phyloP scores from a whole-genome alignment of 768 basidiomycete species.

The Mycena rebaudengoi region DNA sequence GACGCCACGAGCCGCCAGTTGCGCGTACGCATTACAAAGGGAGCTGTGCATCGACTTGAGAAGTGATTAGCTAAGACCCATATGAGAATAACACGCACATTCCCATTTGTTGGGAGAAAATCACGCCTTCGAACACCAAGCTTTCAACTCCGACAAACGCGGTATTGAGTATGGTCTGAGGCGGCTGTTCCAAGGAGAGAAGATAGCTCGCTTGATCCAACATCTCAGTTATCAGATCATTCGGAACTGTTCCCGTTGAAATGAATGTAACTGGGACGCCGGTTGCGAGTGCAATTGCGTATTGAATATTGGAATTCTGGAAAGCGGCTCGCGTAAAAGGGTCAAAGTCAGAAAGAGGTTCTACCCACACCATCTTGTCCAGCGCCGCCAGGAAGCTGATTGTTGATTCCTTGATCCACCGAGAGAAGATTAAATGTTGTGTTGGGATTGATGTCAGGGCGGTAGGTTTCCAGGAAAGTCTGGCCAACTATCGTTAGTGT shows the following conservation, averaged over 20 bases:
- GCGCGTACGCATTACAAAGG: constrained; percentile 5
- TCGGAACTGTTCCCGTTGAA: not conserved
- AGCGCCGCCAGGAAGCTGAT: constrained; percentile 1
- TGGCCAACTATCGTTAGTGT: too few species aligned
- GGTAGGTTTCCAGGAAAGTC: constrained; percentile 3
- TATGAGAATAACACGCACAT: constrained; percentile 1
- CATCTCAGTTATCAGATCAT: not conserved
- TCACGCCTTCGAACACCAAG: not conserved
- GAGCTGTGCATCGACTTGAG: too few species aligned
- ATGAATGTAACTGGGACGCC: constrained; percentile 3
- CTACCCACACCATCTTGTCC: constrained; percentile 1
- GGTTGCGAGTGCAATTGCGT: not conserved
- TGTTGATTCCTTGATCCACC: not conserved
- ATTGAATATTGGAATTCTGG: not conserved
- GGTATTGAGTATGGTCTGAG: constrained; percentile 1
- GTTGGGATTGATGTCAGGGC: constrained; percentile 3
- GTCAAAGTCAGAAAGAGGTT: not conserved
- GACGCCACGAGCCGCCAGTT: not conserved
- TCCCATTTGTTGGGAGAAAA: not conserved
- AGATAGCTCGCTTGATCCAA: not conserved
- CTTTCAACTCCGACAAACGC: too few species aligned
- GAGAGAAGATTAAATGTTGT: constrained; percentile 1
- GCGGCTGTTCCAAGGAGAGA: not conserved
- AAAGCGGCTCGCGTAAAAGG: not conserved
- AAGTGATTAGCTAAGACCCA: not conserved